Evolutionary conservation across 2,329 filamentous ascomycete genomes (phyloP).

Genomic region (Colletotrichum incanum): DNA sequence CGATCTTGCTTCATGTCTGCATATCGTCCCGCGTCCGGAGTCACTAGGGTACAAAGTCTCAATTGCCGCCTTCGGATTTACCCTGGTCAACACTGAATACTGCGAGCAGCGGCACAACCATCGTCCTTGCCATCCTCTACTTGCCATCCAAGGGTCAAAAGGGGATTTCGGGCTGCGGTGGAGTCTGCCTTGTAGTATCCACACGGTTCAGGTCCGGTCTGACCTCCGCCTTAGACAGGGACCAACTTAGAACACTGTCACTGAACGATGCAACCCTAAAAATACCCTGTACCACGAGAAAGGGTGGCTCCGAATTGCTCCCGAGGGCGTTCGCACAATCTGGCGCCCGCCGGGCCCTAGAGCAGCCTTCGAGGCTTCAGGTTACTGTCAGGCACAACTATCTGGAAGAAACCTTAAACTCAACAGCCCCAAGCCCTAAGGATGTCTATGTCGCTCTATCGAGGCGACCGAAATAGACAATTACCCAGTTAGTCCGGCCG

Average conservation of each 20-base stretch:
- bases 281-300: constrained; percentile 30
- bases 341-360: constrained; percentile 20
- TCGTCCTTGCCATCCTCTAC: constrained; percentile 1
- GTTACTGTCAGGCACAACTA: constrained; percentile 28
- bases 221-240: constrained; percentile 21
- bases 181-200: constrained; percentile 37
- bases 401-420: constrained; percentile 6
- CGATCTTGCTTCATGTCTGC: constrained; percentile 40
- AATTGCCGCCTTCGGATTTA: background rate
- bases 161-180: constrained; percentile 22
- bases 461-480: constrained; percentile 35
- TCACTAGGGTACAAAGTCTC: background rate
- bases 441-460: background rate
- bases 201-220: constrained; percentile 27
- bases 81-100: background rate
- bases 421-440: background rate
- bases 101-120: background rate
- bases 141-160: constrained; percentile 26
- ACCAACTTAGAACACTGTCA: background rate
- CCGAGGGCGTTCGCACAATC: constrained; percentile 12
- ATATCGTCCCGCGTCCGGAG: constrained; percentile 23
- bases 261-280: constrained; percentile 38
- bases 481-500: constrained; percentile 16
- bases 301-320: constrained; percentile 34
- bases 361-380: constrained; percentile 31